phyloP scores from a whole-genome alignment of 2,329 filamentous ascomycete genomes.

The Sporothrix mexicana region DNA sequence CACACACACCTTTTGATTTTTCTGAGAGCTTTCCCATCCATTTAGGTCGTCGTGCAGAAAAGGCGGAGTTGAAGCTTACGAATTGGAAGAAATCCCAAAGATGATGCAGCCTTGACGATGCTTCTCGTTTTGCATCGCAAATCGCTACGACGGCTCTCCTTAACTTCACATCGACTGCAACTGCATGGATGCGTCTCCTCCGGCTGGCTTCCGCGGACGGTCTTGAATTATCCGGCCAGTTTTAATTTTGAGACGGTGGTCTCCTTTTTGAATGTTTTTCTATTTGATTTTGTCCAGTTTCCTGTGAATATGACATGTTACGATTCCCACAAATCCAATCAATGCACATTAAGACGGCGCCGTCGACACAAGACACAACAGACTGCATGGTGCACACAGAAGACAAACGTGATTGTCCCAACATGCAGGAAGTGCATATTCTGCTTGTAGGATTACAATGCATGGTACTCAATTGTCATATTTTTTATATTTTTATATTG shows the following conservation, averaged over 20 bases:
- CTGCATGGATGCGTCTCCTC: background rate
- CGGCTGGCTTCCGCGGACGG: conserved; percentile 20
- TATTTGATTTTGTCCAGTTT: background rate
- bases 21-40: background rate
- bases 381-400: too few relatives aligned
- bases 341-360: conserved; percentile 13
- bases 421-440: conserved; percentile 20
- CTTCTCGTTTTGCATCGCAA: background rate
- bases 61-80: background rate
- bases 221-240: background rate
- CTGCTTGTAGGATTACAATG: background rate
- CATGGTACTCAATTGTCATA: background rate
- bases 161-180: background rate
- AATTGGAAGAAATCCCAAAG: background rate
- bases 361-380: background rate
- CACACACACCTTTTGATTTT: background rate
- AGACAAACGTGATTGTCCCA: conserved; percentile 19
- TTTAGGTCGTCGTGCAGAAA: conserved; percentile 13
- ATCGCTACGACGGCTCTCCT: background rate
- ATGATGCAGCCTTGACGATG: background rate
- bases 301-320: conserved; percentile 17
- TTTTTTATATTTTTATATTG: conserved; percentile 10
- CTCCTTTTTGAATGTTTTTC: background rate
- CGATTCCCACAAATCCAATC: conserved; percentile 26
- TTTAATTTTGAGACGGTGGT: background rate